Evolutionary conservation across 257 asterid species (phyloP), one percentile per base, ranked within the genome.

Genomic region (Buddleja alternifolia): DNA sequence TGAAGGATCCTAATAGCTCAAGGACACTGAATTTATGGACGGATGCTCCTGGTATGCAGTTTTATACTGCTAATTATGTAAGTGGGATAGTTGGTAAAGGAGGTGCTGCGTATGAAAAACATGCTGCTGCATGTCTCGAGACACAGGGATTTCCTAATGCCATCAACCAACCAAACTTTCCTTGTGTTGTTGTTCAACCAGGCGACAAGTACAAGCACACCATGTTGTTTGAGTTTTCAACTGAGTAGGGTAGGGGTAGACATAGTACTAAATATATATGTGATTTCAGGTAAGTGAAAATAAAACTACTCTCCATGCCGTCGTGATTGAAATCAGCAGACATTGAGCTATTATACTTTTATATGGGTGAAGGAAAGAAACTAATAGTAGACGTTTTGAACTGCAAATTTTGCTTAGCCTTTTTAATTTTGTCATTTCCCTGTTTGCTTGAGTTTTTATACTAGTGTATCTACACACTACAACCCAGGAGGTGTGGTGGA

Each of bases 141-240:
- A 91, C 99, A 1, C 99, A 94, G 73, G 98, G 98, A 14, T 91
- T 89, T 63, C 99, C 98, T 0, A 94, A 91, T 76, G 98, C 98
- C 11, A 66, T 94, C 62, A 94, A 94, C 78, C 82, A 84, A 66
- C 76, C 92, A 1, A 86, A 82, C 47, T 94, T 94, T 46, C 98
- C 99, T 0, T 81, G 85, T 0, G 79, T 89, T n/a, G 80, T 91
- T 8, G 89, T 94, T 71, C 86, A 77, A n/a, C 95, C 97, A 4
- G 94, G 94, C 10, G 97, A 77, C 81, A 86, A 81, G 84, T 86
- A 94, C 75, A 81, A 69, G 73, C 99, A 94, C 62, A 87, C 80
- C 73, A 94, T 94, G 97, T 20, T 94, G 76, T 91, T 66, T 61
- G 98, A 94, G 70, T 94, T 91, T 73, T 89, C 96, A 2, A 70